A percentile compares a stretch with the other conserved stretches of the same genome.
phyloP scores from a whole-genome alignment of 2,329 filamentous ascomycete species.

The Apiospora aurea region DNA sequence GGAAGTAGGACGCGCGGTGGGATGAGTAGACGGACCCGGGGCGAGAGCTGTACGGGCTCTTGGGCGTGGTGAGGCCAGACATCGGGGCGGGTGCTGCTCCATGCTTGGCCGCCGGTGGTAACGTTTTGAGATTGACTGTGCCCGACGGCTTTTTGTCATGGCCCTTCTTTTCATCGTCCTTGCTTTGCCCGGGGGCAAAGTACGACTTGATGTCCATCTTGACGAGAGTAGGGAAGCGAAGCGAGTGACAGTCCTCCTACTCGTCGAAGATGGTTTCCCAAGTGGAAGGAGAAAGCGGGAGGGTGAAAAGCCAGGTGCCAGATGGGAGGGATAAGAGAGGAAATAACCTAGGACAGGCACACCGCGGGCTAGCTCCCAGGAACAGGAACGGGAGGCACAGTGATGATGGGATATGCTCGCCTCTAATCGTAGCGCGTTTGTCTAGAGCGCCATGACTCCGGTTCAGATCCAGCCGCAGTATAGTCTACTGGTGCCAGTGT shows the following conservation, averaged over 20 bases:
- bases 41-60: slow-evolving; percentile 33
- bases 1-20: slow-evolving; percentile 43
- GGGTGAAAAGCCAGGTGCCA: background rate
- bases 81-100: slow-evolving; percentile 25
- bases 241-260: slow-evolving; percentile 28
- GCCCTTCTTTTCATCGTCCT: slow-evolving; percentile 31
- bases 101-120: slow-evolving; percentile 25
- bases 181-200: slow-evolving; percentile 40
- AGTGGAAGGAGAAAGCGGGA: background rate
- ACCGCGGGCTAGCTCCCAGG: background rate
- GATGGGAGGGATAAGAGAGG: slow-evolving; percentile 19
- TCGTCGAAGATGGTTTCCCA: slow-evolving; percentile 21
- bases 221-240: slow-evolving; percentile 27
- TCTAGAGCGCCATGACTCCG: slow-evolving; percentile 22
- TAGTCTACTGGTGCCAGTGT: background rate
- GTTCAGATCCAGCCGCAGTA: slow-evolving; percentile 22
- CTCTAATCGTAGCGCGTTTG: background rate
- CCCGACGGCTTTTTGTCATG: slow-evolving; percentile 27
- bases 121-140: slow-evolving; percentile 27
- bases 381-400: slow-evolving; percentile 3
- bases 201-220: slow-evolving; percentile 45
- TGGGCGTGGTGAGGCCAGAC: slow-evolving; percentile 33
- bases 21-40: slow-evolving; percentile 32
- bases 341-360: slow-evolving; percentile 15
- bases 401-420: background rate